Conservation (phyloP, 2,329 filamentous ascomycete genomes). For the Pseudofabraea citricarpa region DNA sequence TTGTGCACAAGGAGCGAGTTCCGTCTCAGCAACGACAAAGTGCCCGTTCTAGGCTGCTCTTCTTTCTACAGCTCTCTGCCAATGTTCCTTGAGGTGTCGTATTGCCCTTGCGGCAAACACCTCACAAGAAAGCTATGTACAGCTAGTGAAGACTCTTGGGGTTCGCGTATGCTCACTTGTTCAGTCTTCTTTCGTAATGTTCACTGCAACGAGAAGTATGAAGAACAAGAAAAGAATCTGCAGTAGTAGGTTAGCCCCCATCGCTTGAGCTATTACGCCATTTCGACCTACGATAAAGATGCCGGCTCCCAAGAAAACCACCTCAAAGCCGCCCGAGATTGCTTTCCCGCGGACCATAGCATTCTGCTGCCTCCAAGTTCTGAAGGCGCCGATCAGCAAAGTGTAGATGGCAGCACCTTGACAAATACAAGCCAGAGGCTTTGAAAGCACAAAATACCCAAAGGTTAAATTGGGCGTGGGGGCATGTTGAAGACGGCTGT, state of each 20-base stretch:
- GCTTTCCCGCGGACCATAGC: constrained; percentile 53
- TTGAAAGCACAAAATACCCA: constrained; percentile 56
- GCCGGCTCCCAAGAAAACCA: constrained; percentile 41
- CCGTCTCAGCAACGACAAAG: too few species aligned
- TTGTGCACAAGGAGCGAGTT: too few species aligned
- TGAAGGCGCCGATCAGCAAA: constrained; percentile 46
- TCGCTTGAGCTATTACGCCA: background rate
- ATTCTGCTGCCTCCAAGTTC: constrained; percentile 58
- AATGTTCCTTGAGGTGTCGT: too few species aligned
- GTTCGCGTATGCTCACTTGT: too few species aligned
- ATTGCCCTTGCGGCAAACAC: too few species aligned
- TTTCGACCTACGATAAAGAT: constrained; percentile 43
- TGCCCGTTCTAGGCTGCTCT: too few species aligned
- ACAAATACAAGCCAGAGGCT: constrained; percentile 46
- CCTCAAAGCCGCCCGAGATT: constrained; percentile 53
- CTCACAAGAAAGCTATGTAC: too few species aligned
- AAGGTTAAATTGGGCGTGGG: constrained; percentile 33
- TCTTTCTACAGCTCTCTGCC: too few species aligned
- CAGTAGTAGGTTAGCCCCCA: background rate
- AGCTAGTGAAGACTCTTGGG: too few species aligned
- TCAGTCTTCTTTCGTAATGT: background rate
- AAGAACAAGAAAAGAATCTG: constrained; percentile 1
- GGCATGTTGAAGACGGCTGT: constrained; percentile 39
- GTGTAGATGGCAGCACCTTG: constrained; percentile 34
- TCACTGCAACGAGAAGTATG: background rate